Percentiles rank a stretch among this genome's conserved stretches.
phyloP scores from a whole-genome alignment of 2,329 filamentous ascomycete species.

The Hymenoscyphus fraxineus region DNA sequence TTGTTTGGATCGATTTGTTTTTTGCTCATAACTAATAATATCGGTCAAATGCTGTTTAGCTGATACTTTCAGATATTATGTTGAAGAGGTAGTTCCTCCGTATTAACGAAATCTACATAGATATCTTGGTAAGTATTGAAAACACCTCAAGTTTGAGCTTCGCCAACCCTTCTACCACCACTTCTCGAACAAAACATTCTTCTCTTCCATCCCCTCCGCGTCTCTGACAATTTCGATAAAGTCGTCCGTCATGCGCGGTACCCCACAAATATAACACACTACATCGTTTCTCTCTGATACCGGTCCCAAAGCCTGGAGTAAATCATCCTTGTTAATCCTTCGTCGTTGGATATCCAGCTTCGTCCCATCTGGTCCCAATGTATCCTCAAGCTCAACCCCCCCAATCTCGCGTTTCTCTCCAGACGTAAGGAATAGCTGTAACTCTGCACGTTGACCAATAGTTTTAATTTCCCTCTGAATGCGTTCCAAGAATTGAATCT shows the following conservation, averaged over 20 bases:
- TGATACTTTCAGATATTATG: too few species aligned
- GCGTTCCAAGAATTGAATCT: slow-evolving; percentile 47
- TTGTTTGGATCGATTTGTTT: too few species aligned
- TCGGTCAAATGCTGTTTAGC: too few species aligned
- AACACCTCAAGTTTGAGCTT: too few species aligned
- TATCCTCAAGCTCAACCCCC: background rate
- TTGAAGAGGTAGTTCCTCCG: too few species aligned
- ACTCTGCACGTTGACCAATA: slow-evolving; percentile 25
- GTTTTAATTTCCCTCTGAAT: background rate
- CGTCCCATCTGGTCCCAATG: background rate
- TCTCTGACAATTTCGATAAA: slow-evolving; percentile 45
- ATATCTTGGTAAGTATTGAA: too few species aligned
- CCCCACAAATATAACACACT: slow-evolving; percentile 65
- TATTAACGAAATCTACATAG: too few species aligned
- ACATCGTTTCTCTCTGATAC: slow-evolving; percentile 39
- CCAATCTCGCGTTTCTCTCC: slow-evolving; percentile 11
- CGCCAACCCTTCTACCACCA: slow-evolving; percentile 51
- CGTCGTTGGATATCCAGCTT: slow-evolving; percentile 36
- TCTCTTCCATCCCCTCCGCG: slow-evolving; percentile 42
- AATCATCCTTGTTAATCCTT: slow-evolving; percentile 43
- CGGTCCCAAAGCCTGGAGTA: slow-evolving; percentile 40
- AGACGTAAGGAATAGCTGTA: slow-evolving; percentile 44
- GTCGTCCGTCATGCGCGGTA: slow-evolving; percentile 65
- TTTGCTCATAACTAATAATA: too few species aligned
- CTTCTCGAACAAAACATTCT: slow-evolving; percentile 55